Evolutionary conservation across 2,329 filamentous ascomycete species (phyloP), one percentile per base, ranked within the genome.

Genomic region (Shiraia sp.): DNA sequence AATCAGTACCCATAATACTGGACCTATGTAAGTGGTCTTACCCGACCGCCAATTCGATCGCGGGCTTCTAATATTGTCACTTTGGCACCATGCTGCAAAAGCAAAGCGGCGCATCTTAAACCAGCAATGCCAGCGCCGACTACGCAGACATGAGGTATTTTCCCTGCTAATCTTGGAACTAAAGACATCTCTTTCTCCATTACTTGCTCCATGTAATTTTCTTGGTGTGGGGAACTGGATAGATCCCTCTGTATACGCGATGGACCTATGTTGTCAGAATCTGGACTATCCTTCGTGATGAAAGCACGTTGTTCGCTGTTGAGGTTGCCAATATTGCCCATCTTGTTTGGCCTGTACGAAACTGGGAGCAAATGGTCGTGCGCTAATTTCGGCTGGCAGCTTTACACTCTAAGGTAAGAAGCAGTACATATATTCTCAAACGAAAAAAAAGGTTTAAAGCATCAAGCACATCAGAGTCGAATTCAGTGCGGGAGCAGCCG

Each of bases 11-110:
- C 19, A 22, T 8, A 4, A 8, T 8, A 9, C 3, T 32, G 12
- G 17, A 19, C 8, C 1, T 17, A 9, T 28, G 2, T 28, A 16
- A 15, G 13, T 7, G 8, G 34, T 61, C 69, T 41, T 68, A 87
- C 74, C 23, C 86, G 78, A 1, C 86, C 86, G 9, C 86, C 86
- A 27, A 89, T 61, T 6, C 86, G 77, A 57, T 84, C 68, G 12
- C 86, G 76, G 7, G 80, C 87, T 63, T 90, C 86, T 13, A 89
- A 71, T 10, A 90, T 73, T 0, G 85, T 87, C 10, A 90, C 86
- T 27, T 77, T 73, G 56, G 85, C 82, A 12, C 84, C 85, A 61
- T 81, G 75, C 40, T 79, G 75, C 2, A 87, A 69, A 0, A 90
- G 71, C 2, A 88, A 65, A 51, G 88, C 83, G 37, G 86, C 85